These are phyloP conservation scores for Candida glucosophila DNA, from an alignment of 1,139 yeast genomes.

Conservation along the genomic window DNA sequence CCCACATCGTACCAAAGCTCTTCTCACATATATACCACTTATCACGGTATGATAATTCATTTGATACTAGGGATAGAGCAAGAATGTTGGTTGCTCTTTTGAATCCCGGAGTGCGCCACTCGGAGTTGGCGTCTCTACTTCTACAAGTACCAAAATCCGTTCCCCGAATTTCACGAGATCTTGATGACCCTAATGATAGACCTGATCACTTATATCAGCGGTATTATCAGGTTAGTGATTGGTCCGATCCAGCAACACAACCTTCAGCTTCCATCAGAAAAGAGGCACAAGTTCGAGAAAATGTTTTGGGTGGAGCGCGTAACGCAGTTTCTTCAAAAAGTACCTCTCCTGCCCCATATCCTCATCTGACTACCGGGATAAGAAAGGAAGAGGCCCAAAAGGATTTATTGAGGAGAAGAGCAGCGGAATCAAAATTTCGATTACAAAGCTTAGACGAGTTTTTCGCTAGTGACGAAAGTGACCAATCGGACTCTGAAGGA, in stretches of 20 bases:
- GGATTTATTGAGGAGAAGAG: constrained; percentile 1
- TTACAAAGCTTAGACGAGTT: constrained; percentile 82
- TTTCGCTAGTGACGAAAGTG: constrained; percentile 35
- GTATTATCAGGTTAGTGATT: constrained; percentile 20
- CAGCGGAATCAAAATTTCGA: constrained; percentile 35
- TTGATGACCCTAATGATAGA: no score
- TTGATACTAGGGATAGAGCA: constrained; percentile 81
- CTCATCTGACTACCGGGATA: constrained; percentile 14
- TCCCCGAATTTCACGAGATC: constrained; percentile 20
- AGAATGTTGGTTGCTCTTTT: constrained; percentile 56
- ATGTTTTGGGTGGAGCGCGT: constrained; percentile 12
- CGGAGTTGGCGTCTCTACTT: constrained; percentile 62
- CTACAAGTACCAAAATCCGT: constrained; percentile 79
- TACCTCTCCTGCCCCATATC: constrained; percentile 10
- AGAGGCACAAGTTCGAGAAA: constrained; percentile 17
- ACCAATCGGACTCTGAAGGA: constrained; percentile 29
- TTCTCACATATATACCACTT: constrained; percentile 56
- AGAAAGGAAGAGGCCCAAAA: constrained; percentile 4
- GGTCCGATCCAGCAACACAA: constrained; percentile 26
- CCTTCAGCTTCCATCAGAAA: constrained; percentile 33
- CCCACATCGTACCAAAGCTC: constrained; percentile 42
- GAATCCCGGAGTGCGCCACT: constrained; percentile 22
- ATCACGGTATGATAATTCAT: constrained; percentile 65
- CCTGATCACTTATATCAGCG: neutral
- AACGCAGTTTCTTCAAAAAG: constrained; percentile 7